Conservation (phyloP, 495 filamentous ascomycete species). For the Apodospora peruviana region DNA sequence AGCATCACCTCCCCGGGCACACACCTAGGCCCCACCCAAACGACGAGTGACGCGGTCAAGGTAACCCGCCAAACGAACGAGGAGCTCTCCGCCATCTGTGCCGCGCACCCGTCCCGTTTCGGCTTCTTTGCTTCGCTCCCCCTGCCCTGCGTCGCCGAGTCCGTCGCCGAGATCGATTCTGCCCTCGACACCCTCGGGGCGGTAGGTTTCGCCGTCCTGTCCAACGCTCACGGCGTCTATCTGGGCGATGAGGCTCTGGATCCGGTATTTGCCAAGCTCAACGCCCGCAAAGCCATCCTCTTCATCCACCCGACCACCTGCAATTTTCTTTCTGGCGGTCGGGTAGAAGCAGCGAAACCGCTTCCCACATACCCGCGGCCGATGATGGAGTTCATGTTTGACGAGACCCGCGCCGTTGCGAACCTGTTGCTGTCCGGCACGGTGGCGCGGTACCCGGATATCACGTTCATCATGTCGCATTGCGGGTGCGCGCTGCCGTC, state of each 20-base stretch:
- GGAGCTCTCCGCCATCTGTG: neutral
- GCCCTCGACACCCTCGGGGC: neutral
- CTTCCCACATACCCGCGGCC: neutral
- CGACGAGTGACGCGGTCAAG: neutral
- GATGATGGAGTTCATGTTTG: conserved; percentile 1
- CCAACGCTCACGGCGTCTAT: neutral
- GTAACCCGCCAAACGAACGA: neutral
- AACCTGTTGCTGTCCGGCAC: neutral
- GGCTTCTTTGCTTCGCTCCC: neutral
- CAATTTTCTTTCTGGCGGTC: neutral
- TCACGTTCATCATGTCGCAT: neutral
- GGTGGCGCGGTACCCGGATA: neutral
- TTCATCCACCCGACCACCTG: neutral
- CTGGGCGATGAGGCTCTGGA: neutral
- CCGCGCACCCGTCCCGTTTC: neutral
- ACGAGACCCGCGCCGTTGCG: neutral
- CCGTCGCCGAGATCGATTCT: neutral
- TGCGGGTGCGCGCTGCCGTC: neutral
- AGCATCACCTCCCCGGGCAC: neutral
- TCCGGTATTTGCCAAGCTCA: neutral
- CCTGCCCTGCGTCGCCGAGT: neutral
- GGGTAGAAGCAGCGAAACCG: neutral
- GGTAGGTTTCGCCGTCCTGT: neutral
- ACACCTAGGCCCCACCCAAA: neutral
- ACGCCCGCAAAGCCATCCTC: neutral